Percentiles rank a stretch among this genome's conserved stretches.
phyloP scores from a whole-genome alignment of 1,139 yeast genomes.

The Candida neerlandica region DNA sequence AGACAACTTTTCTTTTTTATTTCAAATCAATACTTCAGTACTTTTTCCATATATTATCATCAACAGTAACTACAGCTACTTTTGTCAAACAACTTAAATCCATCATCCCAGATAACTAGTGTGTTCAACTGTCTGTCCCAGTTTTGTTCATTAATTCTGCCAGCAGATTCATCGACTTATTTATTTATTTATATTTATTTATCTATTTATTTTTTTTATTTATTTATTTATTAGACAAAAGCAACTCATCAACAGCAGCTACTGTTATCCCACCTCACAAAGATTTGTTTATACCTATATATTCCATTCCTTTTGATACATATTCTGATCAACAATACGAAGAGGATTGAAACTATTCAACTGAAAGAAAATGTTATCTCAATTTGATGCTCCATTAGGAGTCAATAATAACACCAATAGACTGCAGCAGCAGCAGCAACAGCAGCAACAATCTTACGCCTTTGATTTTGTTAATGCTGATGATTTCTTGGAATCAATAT shows the following conservation, averaged over 20 bases:
- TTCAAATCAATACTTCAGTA: background rate
- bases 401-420: constrained; percentile 1
- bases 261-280: background rate
- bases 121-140: background rate
- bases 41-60: background rate
- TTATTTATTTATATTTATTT: background rate
- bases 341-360: background rate
- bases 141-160: background rate
- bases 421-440: constrained; percentile 1
- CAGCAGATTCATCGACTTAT: background rate
- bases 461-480: constrained; percentile 41
- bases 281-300: background rate
- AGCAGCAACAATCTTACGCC: constrained; percentile 6
- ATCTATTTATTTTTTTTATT: background rate
- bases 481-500: constrained; percentile 34
- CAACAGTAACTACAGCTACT: background rate
- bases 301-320: background rate
- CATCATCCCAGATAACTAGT: background rate
- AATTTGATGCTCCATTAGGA: constrained; percentile 1
- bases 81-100: background rate
- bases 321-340: background rate
- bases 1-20: constrained; percentile 2
- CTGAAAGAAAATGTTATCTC: constrained; percentile 1
- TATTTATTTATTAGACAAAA: background rate
- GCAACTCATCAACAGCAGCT: background rate